Evolutionary conservation across 108 stramenopile genomes (phyloP), one percentile per base, ranked within the genome.

Genomic region (Poteriospumella lacustris): DNA sequence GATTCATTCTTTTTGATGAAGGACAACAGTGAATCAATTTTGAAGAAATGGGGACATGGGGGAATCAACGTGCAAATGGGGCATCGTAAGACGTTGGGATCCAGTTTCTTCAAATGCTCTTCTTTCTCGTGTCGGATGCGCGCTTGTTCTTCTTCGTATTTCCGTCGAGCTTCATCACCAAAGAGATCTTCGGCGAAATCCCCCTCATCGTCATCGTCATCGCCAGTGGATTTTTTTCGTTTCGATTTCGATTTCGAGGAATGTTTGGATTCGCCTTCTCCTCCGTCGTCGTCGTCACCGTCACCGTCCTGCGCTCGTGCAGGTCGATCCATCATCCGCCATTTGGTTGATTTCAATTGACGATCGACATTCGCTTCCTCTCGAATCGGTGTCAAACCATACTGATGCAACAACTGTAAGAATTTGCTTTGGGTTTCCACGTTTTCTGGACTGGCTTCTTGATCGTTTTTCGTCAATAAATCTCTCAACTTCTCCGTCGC

Each of bases 41-140:
- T 73, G 31, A 34, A 73, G 70, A 73, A 73, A 56, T 73, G 70
- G 3, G 43, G 31, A 24, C 70, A 73, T 5, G 70, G 70, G 3
- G 36, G 9, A 38, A 3, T 5, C 28, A 73, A 56, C 5, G 70
- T 73, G 41, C 70, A 73, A 5, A 73, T 28, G 15, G 70, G 70
- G 42, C 70, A 73, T 9, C 70, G 43, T 12, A 33, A 15, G 64
- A 19, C 31, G 19, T 9, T 19, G 36, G 9, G 47, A 19, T 52
- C 47, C 9, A 15, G 47, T 52, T 52, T 19, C 15, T 15, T 19
- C 9, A 52, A 15, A 9, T 19, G 47, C 47, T 52, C 47, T 52
- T 9, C 9, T 52, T 52, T 9, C 15, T 52, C 47, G 19, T 15
- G 47, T 15, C 19, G 47, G 9, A 15, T 19, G 19, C 9, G 47